Evolutionary conservation across 805 yeast species (phyloP).

Genomic region (Yamadazyma olivae): DNA sequence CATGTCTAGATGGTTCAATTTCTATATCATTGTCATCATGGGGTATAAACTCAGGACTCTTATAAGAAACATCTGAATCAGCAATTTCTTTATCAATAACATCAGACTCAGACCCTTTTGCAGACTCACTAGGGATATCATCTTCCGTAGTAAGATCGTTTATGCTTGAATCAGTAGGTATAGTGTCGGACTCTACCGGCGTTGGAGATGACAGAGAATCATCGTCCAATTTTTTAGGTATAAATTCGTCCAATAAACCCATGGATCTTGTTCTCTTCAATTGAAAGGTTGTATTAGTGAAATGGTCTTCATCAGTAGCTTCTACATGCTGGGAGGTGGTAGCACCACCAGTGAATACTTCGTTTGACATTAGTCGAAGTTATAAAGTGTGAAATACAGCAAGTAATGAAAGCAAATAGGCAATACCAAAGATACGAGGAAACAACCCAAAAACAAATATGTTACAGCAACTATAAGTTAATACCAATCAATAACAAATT

Average conservation of each 20-base stretch:
- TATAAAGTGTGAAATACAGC: no score
- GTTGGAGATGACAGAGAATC: not conserved
- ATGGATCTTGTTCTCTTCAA: slow-evolving; percentile 79
- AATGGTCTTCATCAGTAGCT: slow-evolving; percentile 68
- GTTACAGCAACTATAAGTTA: no score
- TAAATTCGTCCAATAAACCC: slow-evolving; percentile 74
- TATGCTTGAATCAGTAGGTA: not conserved
- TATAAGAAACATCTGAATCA: slow-evolving; percentile 5
- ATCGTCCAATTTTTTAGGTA: slow-evolving; percentile 16
- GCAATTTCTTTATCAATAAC: slow-evolving; percentile 2
- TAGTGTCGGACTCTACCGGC: not conserved
- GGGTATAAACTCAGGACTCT: slow-evolving; percentile 43
- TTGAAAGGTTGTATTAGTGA: slow-evolving; percentile 66
- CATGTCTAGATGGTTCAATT: slow-evolving; percentile 83
- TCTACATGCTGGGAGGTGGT: slow-evolving; percentile 66
- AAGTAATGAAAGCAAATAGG: no score
- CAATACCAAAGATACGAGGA: no score
- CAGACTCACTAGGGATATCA: not conserved
- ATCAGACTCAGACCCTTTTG: slow-evolving; percentile 11
- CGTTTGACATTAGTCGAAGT: slow-evolving; percentile 11
- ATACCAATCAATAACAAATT: no score
- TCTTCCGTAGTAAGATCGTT: not conserved
- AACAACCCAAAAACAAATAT: no score
- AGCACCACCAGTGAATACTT: slow-evolving; percentile 55
- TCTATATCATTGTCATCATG: slow-evolving; percentile 83